Evolutionary conservation across 306 rosid genomes (phyloP), one percentile per base, ranked within the genome.

Genomic region (Aeschynomene evenia): DNA sequence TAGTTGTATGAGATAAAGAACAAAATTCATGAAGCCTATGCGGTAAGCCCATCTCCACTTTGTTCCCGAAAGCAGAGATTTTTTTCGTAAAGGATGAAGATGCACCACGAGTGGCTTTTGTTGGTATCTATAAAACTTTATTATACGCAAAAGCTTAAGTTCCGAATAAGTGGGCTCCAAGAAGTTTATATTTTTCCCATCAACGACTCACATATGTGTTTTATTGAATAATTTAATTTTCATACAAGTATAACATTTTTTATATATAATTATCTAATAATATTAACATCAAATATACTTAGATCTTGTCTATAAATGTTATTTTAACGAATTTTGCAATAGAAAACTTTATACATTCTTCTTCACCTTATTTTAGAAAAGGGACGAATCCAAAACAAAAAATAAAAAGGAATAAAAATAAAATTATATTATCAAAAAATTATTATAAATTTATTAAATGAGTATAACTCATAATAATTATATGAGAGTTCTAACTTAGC

Each of bases 41-140:
- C 16, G 43, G 56, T 8, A 42, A 13, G 33, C n/a, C 23, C 53
- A 57, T 59, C 58, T 45, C 59, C 22, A 60, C 61, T 72, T 36
- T 72, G 52, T 60, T 72, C 53, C 53, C 62, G 33, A 72, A 72
- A 72, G 61, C 68, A 33, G 22, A 31, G 37, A 18, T n/a, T 7
- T n/a, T 71, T 58, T 14, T 20, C n/a, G 39, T 21, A n/a, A 16
- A 7, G 46, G 51, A 72, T 60, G 40, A 72, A n/a, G 23, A 48
- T 20, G 62, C 69, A 59, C 69, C 69, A 48, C 50, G 20, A 8
- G 33, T 36, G 69, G n/a, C 77, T 36, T 60, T 72, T 1, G 19
- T 19, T 2, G 21, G 43, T 0, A 37, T 37, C 43, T 9, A 37
- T 37, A 9, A 37, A 37, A 37, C 13, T 37, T 9, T 33, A 33